Conservation (phyloP, 768 basidiomycete genomes). For the Hygrophorus pudorinus region DNA sequence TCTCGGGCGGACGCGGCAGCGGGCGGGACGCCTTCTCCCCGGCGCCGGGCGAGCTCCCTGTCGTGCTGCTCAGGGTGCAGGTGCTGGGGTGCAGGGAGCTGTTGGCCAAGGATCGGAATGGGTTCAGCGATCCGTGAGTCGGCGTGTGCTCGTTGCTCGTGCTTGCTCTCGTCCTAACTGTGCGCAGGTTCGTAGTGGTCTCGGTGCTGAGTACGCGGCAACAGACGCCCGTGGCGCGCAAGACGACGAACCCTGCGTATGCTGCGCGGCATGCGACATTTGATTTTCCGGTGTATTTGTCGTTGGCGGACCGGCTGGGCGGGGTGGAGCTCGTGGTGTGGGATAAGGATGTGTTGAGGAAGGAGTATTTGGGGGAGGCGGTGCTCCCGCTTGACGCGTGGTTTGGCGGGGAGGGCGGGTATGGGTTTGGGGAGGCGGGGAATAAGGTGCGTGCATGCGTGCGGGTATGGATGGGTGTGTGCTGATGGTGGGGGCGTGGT, state of each 20-base stretch:
- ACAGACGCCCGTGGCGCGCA: conserved; percentile 70
- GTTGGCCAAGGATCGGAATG: conserved; percentile 53
- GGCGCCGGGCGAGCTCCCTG: conserved; percentile 49
- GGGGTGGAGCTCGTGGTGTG: conserved; percentile 81
- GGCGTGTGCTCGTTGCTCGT: no score
- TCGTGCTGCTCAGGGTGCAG: conserved; percentile 60
- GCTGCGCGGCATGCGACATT: conserved; percentile 69
- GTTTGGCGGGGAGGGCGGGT: conserved; percentile 39
- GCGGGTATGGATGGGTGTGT: no score
- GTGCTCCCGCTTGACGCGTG: conserved; percentile 73
- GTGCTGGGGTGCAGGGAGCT: conserved; percentile 56
- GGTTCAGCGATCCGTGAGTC: conserved; percentile 74
- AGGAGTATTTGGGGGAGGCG: conserved; percentile 91
- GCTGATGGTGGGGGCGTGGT: no score
- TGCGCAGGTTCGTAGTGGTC: conserved; percentile 56
- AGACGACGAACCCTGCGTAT: conserved; percentile 60
- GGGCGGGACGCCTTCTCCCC: conserved; percentile 28
- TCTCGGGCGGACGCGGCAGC: conserved; percentile 28
- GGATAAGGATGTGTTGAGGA: conserved; percentile 86
- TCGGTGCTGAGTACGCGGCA: conserved; percentile 48
- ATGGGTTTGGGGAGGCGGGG: conserved; percentile 48
- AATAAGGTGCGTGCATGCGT: conserved; percentile 71
- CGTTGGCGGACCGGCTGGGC: conserved; percentile 61
- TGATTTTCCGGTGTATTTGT: conserved; percentile 79
- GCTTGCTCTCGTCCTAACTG: background rate